Evolutionary conservation across 2,329 filamentous ascomycete species (phyloP), one percentile per base, ranked within the genome.

Genomic region (Hypoxylon sp.): DNA sequence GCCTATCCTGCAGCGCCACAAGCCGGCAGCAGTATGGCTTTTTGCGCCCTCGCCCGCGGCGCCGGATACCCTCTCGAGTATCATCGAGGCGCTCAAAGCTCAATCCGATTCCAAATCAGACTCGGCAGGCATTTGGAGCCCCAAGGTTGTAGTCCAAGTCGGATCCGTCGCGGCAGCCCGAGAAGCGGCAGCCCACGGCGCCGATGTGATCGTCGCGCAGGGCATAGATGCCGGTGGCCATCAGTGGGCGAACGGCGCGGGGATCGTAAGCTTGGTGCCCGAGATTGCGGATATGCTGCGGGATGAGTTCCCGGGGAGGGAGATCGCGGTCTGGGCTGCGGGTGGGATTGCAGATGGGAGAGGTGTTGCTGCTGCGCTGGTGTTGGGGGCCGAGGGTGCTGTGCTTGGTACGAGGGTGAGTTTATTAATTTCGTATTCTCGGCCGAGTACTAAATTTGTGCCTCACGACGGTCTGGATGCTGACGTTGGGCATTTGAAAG

Each of bases 1-100:
- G 1, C 83, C 84, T 1, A 68, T 90, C 11, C 78, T 92, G 16
- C 72, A 73, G 22, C 77, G 80, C 64, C 83, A 88, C 74, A 77
- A 76, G 0, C 88, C 89, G 1, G 84, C 83, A 2, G 89, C 87
- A 0, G 80, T 89, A 7, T 92, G 89, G 89, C 82, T 92, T 48
- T 91, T 91, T 71, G 89, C 89, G 2, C 87, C 88, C 1, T 77
- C 80, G 30, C 78, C 80, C 4, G 74, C 44, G 6, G 48, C 45
- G 11, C 70, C 73, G 1, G 60, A 67, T 1, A 73, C 74, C 0
- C 33, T 73, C n/a, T 55, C 61, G 0, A 22, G 61, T 32, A 56
- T 74, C 18, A 65, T 76, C 61, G 44, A 50, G 14, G 62, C 55
- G 1, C 30, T 74, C 6, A 66, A 65, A 14, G 32, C 36, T 1